phyloP scores from a whole-genome alignment of 768 basidiomycete genomes.

The Coprinellus micaceus region DNA sequence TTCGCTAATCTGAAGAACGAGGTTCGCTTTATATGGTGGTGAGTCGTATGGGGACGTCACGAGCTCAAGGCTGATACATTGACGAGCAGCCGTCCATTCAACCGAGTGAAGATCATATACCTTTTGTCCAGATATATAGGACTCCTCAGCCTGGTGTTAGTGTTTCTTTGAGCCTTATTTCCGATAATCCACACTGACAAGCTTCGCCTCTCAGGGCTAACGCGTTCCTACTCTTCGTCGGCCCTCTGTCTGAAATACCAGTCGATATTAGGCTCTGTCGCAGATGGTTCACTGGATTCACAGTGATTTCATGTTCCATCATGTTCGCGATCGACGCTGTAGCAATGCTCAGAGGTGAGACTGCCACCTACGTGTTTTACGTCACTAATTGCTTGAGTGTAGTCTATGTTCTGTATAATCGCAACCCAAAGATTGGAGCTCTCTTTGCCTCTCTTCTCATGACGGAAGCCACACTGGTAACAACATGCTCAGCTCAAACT shows the following conservation, averaged over 20 bases:
- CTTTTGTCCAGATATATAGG: background rate
- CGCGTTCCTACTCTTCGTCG: background rate
- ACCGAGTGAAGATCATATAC: constrained; percentile 7
- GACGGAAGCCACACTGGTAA: constrained; percentile 9
- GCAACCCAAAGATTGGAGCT: constrained; percentile 5
- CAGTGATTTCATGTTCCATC: background rate
- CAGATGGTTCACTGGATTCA: constrained; percentile 2
- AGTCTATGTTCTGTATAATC: constrained; percentile 10
- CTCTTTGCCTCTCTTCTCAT: constrained; percentile 8
- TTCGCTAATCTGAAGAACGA: constrained; percentile 3
- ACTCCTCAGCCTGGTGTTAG: background rate
- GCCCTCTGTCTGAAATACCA: background rate
- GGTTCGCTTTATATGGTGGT: constrained; percentile 8
- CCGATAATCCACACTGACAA: no score
- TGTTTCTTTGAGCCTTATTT: background rate
- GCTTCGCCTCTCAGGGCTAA: background rate
- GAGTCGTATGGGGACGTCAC: background rate
- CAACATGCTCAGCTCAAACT: constrained; percentile 5
- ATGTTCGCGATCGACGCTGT: constrained; percentile 10
- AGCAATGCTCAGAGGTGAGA: constrained; percentile 10
- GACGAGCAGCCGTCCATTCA: background rate
- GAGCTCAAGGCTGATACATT: background rate
- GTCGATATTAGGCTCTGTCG: background rate
- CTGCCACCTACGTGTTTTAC: background rate
- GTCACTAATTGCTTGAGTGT: background rate